Percentiles rank a stretch among this genome's conserved stretches.
These are phyloP conservation scores for Apiospora pterosperma DNA, from an alignment of 2,329 filamentous ascomycete genomes.

Conservation along the genomic window DNA sequence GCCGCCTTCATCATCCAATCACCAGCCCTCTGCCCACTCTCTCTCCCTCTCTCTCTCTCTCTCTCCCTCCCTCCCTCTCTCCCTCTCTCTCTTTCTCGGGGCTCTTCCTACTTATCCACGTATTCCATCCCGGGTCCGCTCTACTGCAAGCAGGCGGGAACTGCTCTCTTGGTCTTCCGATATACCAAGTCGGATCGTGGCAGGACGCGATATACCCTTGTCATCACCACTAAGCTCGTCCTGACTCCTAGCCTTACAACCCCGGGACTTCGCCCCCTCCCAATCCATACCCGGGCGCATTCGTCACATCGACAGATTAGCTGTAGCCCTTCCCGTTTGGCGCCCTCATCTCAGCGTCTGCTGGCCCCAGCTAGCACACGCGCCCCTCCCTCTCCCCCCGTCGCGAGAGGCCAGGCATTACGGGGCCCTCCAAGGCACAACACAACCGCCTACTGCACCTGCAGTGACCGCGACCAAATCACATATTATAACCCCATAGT, in stretches of 20 bases:
- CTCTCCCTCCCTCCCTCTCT: too few species aligned
- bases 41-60: neutral
- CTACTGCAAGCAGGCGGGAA: neutral
- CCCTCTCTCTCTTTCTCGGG: neutral
- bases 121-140: neutral
- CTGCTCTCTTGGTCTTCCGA: neutral
- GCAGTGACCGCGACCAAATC: slow-evolving; percentile 4
- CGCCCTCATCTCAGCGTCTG: slow-evolving; percentile 27
- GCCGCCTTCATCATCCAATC: neutral
- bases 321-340: slow-evolving; percentile 22
- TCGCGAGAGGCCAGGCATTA: slow-evolving; percentile 18
- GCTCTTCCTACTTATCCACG: slow-evolving; percentile 1
- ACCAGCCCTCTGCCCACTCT: neutral
- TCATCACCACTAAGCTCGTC: neutral
- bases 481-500: slow-evolving; percentile 30
- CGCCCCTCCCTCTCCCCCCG: slow-evolving; percentile 10
- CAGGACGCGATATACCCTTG: neutral
- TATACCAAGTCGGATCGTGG: slow-evolving; percentile 2
- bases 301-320: slow-evolving; percentile 8
- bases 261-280: neutral
- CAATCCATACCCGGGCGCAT: neutral
- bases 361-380: slow-evolving; percentile 16
- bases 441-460: slow-evolving; percentile 1
- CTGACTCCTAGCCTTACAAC: neutral
- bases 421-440: slow-evolving; percentile 3